These are phyloP conservation scores for Fusarium sp. DNA, from an alignment of 2,329 filamentous ascomycete genomes.

Conservation along the genomic window DNA sequence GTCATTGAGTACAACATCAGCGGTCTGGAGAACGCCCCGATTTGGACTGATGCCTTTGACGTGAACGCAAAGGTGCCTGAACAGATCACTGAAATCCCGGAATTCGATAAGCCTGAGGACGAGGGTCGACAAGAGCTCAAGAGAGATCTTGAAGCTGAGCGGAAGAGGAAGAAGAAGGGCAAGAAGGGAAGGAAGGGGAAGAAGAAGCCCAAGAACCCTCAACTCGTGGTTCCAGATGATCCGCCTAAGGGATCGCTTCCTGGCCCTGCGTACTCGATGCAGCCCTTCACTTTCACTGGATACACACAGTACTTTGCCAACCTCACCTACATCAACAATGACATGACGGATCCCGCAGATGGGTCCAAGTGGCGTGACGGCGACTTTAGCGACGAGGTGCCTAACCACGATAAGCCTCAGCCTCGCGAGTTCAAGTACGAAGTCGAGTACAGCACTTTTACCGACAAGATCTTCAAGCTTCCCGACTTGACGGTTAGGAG, in stretches of 20 bases:
- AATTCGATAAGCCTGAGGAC: conserved; percentile 47
- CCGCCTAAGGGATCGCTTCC: conserved; percentile 80
- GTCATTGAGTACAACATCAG: conserved; percentile 95
- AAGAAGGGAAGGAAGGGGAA: conserved; percentile 49
- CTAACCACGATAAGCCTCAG: conserved; percentile 63
- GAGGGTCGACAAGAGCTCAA: conserved; percentile 45
- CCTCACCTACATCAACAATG: conserved; percentile 88
- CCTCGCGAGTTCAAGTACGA: conserved; percentile 78
- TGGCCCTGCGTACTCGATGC: conserved; percentile 90
- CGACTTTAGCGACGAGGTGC: conserved; percentile 70
- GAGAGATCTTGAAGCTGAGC: conserved; percentile 43
- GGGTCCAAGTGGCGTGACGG: conserved; percentile 72
- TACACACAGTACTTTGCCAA: conserved; percentile 96
- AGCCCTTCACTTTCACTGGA: conserved; percentile 81
- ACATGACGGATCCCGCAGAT: conserved; percentile 58
- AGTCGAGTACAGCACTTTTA: conserved; percentile 87
- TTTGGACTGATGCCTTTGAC: conserved; percentile 58
- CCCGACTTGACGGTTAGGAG: conserved; percentile 87
- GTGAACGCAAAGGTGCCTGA: conserved; percentile 15
- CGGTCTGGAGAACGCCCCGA: conserved; percentile 71
- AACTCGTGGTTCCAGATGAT: conserved; percentile 74
- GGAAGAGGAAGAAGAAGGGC: conserved; percentile 48
- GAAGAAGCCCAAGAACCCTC: conserved; percentile 68
- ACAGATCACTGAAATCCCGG: conserved; percentile 19
- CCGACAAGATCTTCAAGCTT: conserved; percentile 80